Evolutionary conservation across 768 basidiomycete species (phyloP).

Genomic region (Suillus fuscotomentosus): DNA sequence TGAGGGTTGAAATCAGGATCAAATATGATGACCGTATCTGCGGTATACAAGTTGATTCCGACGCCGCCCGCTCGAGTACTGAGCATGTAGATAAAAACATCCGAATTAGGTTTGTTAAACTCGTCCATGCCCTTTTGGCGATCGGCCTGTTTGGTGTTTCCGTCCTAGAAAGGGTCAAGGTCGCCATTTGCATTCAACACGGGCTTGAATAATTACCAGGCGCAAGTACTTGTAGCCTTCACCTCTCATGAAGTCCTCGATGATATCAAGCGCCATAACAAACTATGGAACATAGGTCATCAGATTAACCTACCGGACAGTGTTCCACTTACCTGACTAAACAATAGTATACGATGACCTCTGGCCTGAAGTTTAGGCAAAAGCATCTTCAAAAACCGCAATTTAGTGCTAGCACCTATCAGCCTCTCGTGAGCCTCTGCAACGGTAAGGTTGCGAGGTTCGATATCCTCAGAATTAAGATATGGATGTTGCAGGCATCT

Average conservation of each 20-base stretch:
- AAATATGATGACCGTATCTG: constrained; percentile 91
- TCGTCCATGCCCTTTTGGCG: constrained; percentile 95
- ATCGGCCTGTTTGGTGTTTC: constrained; percentile 78
- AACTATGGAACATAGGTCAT: constrained; percentile 51
- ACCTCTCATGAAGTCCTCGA: constrained; percentile 86
- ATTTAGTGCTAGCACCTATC: constrained; percentile 82
- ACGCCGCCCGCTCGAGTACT: constrained; percentile 94
- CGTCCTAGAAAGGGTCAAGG: constrained; percentile 58
- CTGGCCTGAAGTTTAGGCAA: constrained; percentile 82
- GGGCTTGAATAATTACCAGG: constrained; percentile 45
- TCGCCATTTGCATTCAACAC: constrained; percentile 10
- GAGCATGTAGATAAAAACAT: constrained; percentile 87
- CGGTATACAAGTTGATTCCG: constrained; percentile 88
- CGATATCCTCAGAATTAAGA: constrained; percentile 76
- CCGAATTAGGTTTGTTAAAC: constrained; percentile 86
- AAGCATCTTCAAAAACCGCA: constrained; percentile 72
- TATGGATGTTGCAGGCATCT: constrained; percentile 94
- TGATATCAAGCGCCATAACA: constrained; percentile 78
- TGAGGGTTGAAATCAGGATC: constrained; percentile 99
- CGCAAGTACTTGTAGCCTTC: constrained; percentile 81
- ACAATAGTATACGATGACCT: constrained; percentile 87
- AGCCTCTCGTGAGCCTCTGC: constrained; percentile 74
- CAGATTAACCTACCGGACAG: constrained; percentile 1
- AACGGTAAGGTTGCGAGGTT: constrained; percentile 57
- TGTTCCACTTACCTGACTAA: constrained; percentile 71